Evolutionary conservation across 805 yeast genomes (phyloP).

Genomic region (Ogataea henricii): DNA sequence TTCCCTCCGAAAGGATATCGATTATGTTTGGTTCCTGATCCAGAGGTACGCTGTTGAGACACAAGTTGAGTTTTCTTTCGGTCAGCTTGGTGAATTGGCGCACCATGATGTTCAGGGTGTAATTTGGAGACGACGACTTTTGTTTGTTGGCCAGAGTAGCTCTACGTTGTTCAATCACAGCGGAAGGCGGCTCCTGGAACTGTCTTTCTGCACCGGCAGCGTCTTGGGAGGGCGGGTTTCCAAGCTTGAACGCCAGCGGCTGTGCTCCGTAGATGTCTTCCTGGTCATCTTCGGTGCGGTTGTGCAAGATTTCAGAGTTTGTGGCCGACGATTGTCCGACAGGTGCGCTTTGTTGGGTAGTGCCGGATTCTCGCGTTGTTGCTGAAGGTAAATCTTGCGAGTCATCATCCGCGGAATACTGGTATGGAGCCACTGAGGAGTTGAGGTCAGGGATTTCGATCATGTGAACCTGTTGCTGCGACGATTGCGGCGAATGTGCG

Average conservation of each 20-base stretch:
- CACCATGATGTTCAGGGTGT: slow-evolving; percentile 90
- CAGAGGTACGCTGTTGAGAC: slow-evolving; percentile 63
- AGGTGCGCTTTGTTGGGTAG: neutral
- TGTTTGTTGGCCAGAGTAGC: slow-evolving; percentile 37
- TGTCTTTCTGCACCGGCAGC: slow-evolving; percentile 1
- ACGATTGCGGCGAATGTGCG: slow-evolving; percentile 1
- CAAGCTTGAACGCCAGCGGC: slow-evolving; percentile 30
- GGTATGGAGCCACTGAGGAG: slow-evolving; percentile 7
- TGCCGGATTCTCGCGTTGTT: neutral
- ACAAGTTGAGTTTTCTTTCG: slow-evolving; percentile 77
- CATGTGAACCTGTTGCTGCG: slow-evolving; percentile 11
- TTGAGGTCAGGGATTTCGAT: slow-evolving; percentile 30
- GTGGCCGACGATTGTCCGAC: neutral
- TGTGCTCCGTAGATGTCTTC: slow-evolving; percentile 27
- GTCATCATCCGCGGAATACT: neutral
- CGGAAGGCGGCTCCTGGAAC: slow-evolving; percentile 16
- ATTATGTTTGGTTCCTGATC: slow-evolving; percentile 78
- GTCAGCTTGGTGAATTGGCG: slow-evolving; percentile 95
- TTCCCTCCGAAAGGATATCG: slow-evolving; percentile 79
- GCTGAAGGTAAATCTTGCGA: neutral
- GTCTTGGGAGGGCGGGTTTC: slow-evolving; percentile 19
- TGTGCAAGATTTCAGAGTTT: neutral
- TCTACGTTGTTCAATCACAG: slow-evolving; percentile 47
- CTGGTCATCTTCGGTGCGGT: slow-evolving; percentile 4
- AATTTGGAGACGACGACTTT: slow-evolving; percentile 73